These are phyloP conservation scores for Pseudozyma flocculosa DNA, from an alignment of 1,284 basidiomycete genomes.

Conservation along the genomic window DNA sequence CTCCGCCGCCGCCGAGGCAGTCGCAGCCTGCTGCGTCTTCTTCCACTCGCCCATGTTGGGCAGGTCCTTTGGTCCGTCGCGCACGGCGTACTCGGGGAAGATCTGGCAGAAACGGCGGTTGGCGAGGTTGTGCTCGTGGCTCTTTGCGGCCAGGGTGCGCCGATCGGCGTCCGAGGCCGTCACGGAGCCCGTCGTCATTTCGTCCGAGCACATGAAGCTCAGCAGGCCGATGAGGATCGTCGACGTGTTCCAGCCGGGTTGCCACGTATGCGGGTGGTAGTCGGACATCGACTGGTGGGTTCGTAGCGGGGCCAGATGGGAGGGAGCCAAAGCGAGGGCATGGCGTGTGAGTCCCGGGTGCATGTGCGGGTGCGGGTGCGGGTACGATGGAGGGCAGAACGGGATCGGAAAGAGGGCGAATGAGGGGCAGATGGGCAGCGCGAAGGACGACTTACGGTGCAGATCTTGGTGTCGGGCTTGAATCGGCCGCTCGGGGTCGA, in stretches of 20 bases:
- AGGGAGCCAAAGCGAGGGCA: no score
- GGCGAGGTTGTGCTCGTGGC: constrained; percentile 79
- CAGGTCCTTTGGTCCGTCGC: constrained; percentile 31
- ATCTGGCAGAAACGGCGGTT: constrained; percentile 69
- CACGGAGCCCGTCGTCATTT: constrained; percentile 91
- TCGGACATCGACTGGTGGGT: neutral
- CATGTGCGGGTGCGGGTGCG: no score
- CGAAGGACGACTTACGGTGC: constrained; percentile 29
- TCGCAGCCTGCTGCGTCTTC: constrained; percentile 1
- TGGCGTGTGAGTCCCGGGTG: no score
- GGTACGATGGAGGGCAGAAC: no score
- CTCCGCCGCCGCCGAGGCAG: neutral
- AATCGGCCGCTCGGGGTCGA: constrained; percentile 91
- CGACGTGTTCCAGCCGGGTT: constrained; percentile 88
- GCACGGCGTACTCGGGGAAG: constrained; percentile 48
- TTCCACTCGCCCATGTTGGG: constrained; percentile 54
- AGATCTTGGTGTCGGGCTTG: constrained; percentile 85
- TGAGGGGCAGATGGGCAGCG: no score
- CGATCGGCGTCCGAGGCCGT: constrained; percentile 79
- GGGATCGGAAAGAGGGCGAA: no score
- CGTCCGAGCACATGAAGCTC: constrained; percentile 93
- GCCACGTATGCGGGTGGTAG: constrained; percentile 61
- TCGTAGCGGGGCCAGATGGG: no score
- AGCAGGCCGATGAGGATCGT: constrained; percentile 92
- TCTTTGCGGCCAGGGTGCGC: constrained; percentile 71